phyloP scores from a whole-genome alignment of 257 asterid genomes.

The Schizonepeta tenuifolia region DNA sequence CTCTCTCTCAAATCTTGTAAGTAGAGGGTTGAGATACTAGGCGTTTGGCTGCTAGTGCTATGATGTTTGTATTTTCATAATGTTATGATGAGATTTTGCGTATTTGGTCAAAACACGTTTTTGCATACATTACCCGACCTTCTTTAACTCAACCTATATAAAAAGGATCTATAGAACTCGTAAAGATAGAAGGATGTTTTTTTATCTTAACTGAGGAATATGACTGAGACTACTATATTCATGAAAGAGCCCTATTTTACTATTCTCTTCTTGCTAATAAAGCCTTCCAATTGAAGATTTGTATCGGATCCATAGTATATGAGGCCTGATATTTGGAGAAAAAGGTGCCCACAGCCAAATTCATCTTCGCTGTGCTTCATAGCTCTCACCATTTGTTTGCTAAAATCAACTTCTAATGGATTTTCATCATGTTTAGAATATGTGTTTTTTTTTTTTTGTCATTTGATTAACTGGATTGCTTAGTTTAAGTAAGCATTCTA shows the following conservation, averaged over 20 bases:
- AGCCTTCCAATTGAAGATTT: too few species aligned
- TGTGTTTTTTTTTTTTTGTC: constrained; percentile 20
- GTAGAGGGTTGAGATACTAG: background rate
- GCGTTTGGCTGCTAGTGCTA: background rate
- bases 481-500: constrained; percentile 11
- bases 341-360: background rate
- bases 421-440: background rate
- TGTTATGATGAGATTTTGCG: background rate
- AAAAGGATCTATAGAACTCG: background rate
- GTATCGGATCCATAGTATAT: too few species aligned
- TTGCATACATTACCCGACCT: constrained; percentile 16
- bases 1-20: too few species aligned
- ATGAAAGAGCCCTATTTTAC: too few species aligned
- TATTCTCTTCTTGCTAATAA: too few species aligned
- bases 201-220: too few species aligned
- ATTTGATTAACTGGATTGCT: background rate
- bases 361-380: constrained; percentile 4
- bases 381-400: constrained; percentile 7
- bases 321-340: too few species aligned
- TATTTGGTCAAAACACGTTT: background rate
- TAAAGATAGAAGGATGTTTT: too few species aligned
- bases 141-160: background rate
- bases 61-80: background rate
- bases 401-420: background rate
- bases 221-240: too few species aligned